Base-by-base conservation (phyloP, 31 red algal species). In the Endocladia muricata region DNA sequence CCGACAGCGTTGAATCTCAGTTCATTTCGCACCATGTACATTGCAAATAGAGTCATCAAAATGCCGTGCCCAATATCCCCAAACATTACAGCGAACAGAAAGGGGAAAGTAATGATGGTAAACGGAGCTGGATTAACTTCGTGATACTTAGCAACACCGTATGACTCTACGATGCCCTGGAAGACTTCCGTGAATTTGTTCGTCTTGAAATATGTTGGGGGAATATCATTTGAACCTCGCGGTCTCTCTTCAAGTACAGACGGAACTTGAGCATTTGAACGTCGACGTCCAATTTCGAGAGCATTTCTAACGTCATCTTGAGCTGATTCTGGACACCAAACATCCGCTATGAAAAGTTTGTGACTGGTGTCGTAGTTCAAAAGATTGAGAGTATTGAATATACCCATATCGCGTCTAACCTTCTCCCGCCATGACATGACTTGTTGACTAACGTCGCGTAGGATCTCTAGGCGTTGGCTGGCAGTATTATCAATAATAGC, bases 1-100 rank as follows among this genome's bases (percentile, higher is more conserved):
- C 83, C 81, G 77, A 87, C 73, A 32, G 79, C 52, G 29, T 85
- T 76, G 17, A 86, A 78, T n/a, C 79, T 52, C 9, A 41, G 22
- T 51, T 99, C 96, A 59, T 83, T 81, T 19, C 81, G 13, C 3
- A 99, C 80, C 48, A 99, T 74, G 57, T 83, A 93, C 0, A 61
- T 33, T 9, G 92, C 96, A 85, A 90, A 92, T 25, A 92, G 58
- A 9, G 89, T 68, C 96, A 99, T 95, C 3, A 99, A 64, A 40
- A 93, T 78, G 30, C 96, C 96, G 71, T 99, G 96, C 2, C 92
- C 96, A 64, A 99, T 91, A 73, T 99, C 96, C 48, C 96, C 96
- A 90, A 95, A 99, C 96, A 99, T 99, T 28, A 99, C 88, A 19
- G 89, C 96, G 83, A 99, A 99, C 30, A 99, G 57, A 56, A 99